Evolutionary conservation across 371 early-diverging fungal genomes (phyloP).

Genomic region (Chytridiales sp.): DNA sequence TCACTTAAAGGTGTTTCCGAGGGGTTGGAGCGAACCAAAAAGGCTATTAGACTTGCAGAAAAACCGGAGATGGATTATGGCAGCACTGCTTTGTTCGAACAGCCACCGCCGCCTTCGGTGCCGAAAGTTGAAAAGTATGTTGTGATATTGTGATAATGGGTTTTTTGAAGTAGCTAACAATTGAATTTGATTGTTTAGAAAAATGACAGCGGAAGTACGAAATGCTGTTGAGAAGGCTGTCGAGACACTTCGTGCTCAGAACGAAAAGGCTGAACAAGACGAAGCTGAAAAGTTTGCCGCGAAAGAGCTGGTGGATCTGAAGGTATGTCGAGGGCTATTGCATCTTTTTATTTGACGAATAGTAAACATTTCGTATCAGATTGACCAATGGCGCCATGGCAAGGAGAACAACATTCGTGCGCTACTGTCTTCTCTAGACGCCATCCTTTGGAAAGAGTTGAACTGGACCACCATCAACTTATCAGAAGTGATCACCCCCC

Average conservation of each 20-base stretch:
- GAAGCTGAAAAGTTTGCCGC: conserved; percentile 72
- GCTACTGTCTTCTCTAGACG: conserved; percentile 77
- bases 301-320: conserved; percentile 76
- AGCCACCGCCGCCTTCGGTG: conserved; percentile 1
- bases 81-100: too few species aligned
- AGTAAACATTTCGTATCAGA: conserved; percentile 23
- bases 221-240: conserved; percentile 43
- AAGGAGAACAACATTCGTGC: conserved; percentile 91
- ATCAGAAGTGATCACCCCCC: conserved; percentile 79
- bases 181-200: conserved; percentile 8
- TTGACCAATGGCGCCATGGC: conserved; percentile 71
- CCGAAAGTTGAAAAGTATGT: conserved; percentile 3
- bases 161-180: conserved; percentile 1
- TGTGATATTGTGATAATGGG: neutral
- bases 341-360: conserved; percentile 15
- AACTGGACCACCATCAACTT: conserved; percentile 75
- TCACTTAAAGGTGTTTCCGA: conserved; percentile 58
- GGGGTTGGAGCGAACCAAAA: conserved; percentile 29
- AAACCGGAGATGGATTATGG: conserved; percentile 19
- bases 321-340: conserved; percentile 24
- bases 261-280: conserved; percentile 68
- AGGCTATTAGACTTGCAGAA: too few species aligned
- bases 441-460: conserved; percentile 74
- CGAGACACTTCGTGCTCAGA: conserved; percentile 64
- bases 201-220: conserved; percentile 15